A percentile compares a stretch with the other conserved stretches of the same genome.
Conservation (phyloP, 169 alveolate genomes). For the Perkinsus marinus region DNA sequence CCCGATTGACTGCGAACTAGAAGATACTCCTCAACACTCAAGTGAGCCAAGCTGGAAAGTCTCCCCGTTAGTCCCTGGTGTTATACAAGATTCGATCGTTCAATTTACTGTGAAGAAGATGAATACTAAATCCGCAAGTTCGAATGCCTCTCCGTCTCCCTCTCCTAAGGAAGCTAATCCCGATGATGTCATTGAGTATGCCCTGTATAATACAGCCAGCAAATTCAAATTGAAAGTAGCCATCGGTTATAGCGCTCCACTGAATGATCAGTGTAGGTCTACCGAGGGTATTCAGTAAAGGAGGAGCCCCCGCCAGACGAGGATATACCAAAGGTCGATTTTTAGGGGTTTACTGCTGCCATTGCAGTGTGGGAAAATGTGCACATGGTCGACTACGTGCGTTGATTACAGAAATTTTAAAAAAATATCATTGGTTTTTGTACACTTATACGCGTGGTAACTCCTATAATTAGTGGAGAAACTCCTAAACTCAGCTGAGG, state of each 20-base stretch:
- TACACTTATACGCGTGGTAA: too few species aligned
- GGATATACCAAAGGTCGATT: background rate
- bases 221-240: background rate
- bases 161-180: background rate
- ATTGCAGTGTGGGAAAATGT: too few species aligned
- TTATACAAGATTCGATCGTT: background rate
- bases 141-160: background rate
- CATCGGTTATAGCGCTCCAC: background rate
- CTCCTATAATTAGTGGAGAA: too few species aligned
- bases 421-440: too few species aligned
- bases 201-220: background rate
- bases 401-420: too few species aligned
- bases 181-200: background rate
- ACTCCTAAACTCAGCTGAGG: too few species aligned
- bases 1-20: background rate
- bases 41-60: background rate
- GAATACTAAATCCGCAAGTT: background rate
- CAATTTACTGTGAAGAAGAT: background rate
- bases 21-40: background rate
- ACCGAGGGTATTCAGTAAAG: background rate
- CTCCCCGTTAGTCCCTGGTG: background rate
- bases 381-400: too few species aligned
- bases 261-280: background rate
- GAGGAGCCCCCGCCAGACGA: background rate
- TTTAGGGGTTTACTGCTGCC: too few species aligned